Evolutionary conservation across 2,329 filamentous ascomycete species (phyloP).

Genomic region (Acephala macrosclerotiorum): DNA sequence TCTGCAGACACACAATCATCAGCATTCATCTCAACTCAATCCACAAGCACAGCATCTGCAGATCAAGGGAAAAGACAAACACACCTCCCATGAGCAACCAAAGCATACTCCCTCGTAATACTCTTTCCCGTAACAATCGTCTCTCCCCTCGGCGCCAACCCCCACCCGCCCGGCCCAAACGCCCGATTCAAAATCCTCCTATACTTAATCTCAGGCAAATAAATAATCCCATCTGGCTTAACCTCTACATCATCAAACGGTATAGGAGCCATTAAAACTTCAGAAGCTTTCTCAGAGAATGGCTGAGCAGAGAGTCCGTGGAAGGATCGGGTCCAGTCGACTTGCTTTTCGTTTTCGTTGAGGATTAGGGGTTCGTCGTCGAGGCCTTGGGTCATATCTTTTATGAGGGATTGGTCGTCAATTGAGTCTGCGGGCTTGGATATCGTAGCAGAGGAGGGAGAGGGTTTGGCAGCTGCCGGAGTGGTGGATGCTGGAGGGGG

Average conservation of each 20-base stretch:
- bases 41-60: not conserved
- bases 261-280: conserved; percentile 68
- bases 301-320: conserved; percentile 70
- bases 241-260: conserved; percentile 85
- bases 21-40: not conserved
- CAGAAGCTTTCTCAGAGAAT: conserved; percentile 69
- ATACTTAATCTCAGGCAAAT: conserved; percentile 98
- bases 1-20: conserved; percentile 54
- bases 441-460: conserved; percentile 4
- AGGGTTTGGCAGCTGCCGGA: conserved; percentile 7
- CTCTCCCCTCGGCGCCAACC: conserved; percentile 84
- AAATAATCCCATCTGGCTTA: conserved; percentile 96
- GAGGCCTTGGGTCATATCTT: conserved; percentile 56
- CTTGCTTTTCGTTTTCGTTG: conserved; percentile 57
- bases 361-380: conserved; percentile 56
- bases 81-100: conserved; percentile 87
- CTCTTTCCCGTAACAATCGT: conserved; percentile 64
- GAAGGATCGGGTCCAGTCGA: conserved; percentile 79
- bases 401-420: conserved; percentile 43
- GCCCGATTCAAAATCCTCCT: conserved; percentile 86
- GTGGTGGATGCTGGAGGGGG: conserved; percentile 15
- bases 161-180: conserved; percentile 96
- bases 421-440: conserved; percentile 51
- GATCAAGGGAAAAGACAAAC: conserved; percentile 41
- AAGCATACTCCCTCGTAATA: conserved; percentile 90